Conservation (phyloP, 2,329 filamentous ascomycete species). For the Epicoccum nigrum region DNA sequence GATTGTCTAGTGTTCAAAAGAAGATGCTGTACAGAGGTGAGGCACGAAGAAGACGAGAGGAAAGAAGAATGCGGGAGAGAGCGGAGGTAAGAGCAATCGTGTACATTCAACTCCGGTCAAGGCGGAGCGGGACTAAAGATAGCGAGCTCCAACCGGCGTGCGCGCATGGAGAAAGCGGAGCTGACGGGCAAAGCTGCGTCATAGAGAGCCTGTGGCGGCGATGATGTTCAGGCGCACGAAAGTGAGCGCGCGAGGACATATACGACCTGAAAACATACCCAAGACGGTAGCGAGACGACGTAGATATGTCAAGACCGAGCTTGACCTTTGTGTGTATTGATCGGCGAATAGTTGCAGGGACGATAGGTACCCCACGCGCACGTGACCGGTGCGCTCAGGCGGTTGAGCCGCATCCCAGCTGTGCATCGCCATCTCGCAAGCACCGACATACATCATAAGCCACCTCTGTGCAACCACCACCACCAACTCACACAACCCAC, state of each 20-base stretch:
- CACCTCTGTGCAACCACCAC: background rate
- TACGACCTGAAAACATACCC: background rate
- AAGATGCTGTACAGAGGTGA: constrained; percentile 5
- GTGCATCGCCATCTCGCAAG: constrained; percentile 12
- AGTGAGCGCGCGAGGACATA: background rate
- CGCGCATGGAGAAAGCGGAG: constrained; percentile 12
- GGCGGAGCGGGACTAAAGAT: constrained; percentile 14
- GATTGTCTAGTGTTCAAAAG: background rate
- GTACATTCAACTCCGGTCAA: constrained; percentile 13
- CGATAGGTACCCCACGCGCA: constrained; percentile 8
- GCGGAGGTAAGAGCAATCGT: constrained; percentile 6
- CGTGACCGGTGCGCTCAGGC: constrained; percentile 6
- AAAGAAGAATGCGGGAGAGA: constrained; percentile 4
- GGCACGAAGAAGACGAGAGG: constrained; percentile 6
- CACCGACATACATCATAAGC: background rate
- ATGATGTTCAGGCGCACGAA: too few relatives aligned
- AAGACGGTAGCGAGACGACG: background rate
- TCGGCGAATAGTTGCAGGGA: background rate
- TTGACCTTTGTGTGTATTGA: background rate
- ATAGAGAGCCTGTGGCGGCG: background rate
- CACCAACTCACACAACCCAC: background rate
- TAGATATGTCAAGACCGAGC: constrained; percentile 4
- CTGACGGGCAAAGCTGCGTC: constrained; percentile 5
- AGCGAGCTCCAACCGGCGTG: constrained; percentile 8
- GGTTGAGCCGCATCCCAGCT: constrained; percentile 15